A percentile compares a stretch with the other conserved stretches of the same genome.
Evolutionary conservation across 345 rosid genomes (phyloP).

Genomic region (Gossypium arboreum): DNA sequence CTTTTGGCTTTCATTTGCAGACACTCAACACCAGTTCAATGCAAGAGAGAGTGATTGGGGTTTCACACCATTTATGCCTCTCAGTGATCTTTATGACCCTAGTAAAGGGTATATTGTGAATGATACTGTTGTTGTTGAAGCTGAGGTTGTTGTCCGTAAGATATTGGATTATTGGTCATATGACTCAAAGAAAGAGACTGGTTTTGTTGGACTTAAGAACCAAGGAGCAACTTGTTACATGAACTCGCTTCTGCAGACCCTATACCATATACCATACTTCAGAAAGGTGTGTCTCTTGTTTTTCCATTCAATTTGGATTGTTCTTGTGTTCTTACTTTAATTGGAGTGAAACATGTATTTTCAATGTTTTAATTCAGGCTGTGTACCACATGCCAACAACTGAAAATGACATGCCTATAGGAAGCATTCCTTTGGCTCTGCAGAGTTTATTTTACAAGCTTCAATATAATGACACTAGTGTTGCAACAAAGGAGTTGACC

Average conservation of each 20-base stretch:
- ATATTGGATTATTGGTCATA: slow-evolving; percentile 89
- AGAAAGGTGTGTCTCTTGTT: slow-evolving; percentile 60
- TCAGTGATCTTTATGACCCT: slow-evolving; percentile 84
- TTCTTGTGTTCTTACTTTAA: background rate
- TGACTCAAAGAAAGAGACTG: slow-evolving; percentile 96
- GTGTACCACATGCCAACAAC: slow-evolving; percentile 99
- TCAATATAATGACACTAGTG: slow-evolving; percentile 89
- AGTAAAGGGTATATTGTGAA: slow-evolving; percentile 67
- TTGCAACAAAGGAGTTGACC: slow-evolving; percentile 88
- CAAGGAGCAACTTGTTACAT: slow-evolving; percentile 99
- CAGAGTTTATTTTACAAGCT: slow-evolving; percentile 97
- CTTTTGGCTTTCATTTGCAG: slow-evolving; percentile 38
- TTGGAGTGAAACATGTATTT: slow-evolving; percentile 6
- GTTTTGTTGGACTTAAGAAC: slow-evolving; percentile 95
- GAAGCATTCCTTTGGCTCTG: slow-evolving; percentile 94
- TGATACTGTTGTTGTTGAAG: slow-evolving; percentile 78
- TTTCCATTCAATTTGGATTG: slow-evolving; percentile 12
- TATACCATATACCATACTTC: slow-evolving; percentile 89
- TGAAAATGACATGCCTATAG: slow-evolving; percentile 89
- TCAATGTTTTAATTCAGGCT: slow-evolving; percentile 48
- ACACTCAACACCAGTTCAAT: slow-evolving; percentile 92
- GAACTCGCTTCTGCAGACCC: slow-evolving; percentile 92
- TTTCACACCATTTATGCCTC: slow-evolving; percentile 95
- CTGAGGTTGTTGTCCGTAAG: slow-evolving; percentile 89
- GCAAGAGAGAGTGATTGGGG: slow-evolving; percentile 99